Base-by-base conservation (phyloP, 352 stramenopile genomes). In the Globisporangium iwayamae region DNA sequence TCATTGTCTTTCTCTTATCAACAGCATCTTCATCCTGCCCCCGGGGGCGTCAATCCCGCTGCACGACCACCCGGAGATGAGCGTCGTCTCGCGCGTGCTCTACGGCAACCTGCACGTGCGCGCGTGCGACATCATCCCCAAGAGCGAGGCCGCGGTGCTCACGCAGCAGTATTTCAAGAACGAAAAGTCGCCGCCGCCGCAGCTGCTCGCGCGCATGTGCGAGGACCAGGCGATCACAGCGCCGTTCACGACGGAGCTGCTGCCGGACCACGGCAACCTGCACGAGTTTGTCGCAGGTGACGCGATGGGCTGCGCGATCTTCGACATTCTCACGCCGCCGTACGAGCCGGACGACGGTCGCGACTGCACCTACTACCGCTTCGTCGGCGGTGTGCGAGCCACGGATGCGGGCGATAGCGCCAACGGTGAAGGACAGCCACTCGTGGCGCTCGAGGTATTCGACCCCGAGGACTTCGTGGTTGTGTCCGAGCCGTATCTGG, bases 51-150 rank as follows among this genome's bases (percentile, higher is more conserved):
- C 69, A 9, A 91, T 95, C 43, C 86, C 86, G 16, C 65, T 95
- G 53, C 86, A 95, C 58, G 81, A 95, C 69, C 86, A 95, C 60
- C 86, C 86, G 32, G 74, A 85, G 20, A 95, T 95, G 86, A 91
- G 73, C 65, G 86, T 95, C 30, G 80, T 95, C 62, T 92, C 86
- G 36, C 82, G 86, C 47, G 69, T 95, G 58, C 73, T 95, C 34
- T 93, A 95, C 57, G 86, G 86, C 11, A 74, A 73, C 9, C 65
- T 93, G 45, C 76, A 85, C 58, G 67, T 91, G 45, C 82, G 74
- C 46, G 75, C 84, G 25, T 95, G 75, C 59, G 83, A 92, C 52
- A 65, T 93, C 18, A 63, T 87, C 8, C 22, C 57, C 30, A 53
- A 51, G 14, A 58, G 34, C 8, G 51, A 34, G 5, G 58, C 45